A percentile compares a stretch with the other conserved stretches of the same genome.
phyloP scores from a whole-genome alignment of 1,284 basidiomycete genomes.

The Amylostereum chailletii region DNA sequence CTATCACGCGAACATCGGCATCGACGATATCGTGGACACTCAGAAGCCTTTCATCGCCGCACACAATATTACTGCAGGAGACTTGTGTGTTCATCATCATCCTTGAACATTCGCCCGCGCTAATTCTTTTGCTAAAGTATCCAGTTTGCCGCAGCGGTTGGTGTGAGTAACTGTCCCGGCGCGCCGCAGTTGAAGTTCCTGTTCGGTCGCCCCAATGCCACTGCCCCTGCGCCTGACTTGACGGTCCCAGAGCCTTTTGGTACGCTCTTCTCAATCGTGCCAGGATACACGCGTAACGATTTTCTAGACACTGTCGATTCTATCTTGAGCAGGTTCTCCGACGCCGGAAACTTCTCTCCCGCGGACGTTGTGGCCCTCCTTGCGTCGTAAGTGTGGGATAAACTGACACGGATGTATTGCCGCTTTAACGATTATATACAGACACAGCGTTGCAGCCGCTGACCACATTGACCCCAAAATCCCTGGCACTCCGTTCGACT shows the following conservation, averaged over 20 bases:
- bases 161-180: conserved; percentile 20
- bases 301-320: conserved; percentile 16
- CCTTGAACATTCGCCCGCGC: background rate
- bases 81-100: conserved; percentile 16
- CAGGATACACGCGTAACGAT: background rate
- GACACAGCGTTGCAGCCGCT: conserved; percentile 18
- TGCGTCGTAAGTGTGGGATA: conserved; percentile 13
- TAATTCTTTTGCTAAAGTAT: conserved; percentile 12
- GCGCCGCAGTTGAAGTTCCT: conserved; percentile 20
- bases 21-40: conserved; percentile 20
- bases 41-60: conserved; percentile 18
- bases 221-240: conserved; percentile 16
- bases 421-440: conserved; percentile 1
- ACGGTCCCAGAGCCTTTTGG: conserved; percentile 21
- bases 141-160: conserved; percentile 22
- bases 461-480: conserved; percentile 18
- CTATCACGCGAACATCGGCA: conserved; percentile 18
- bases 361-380: conserved; percentile 20
- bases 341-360: conserved; percentile 18
- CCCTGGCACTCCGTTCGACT: conserved; percentile 21
- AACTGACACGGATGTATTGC: background rate
- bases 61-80: conserved; percentile 20
- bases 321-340: conserved; percentile 20
- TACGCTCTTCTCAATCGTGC: background rate
- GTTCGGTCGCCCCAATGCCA: conserved; percentile 16